Base-by-base conservation (phyloP, 805 yeast species). In the Isabelozyma gotoi region DNA sequence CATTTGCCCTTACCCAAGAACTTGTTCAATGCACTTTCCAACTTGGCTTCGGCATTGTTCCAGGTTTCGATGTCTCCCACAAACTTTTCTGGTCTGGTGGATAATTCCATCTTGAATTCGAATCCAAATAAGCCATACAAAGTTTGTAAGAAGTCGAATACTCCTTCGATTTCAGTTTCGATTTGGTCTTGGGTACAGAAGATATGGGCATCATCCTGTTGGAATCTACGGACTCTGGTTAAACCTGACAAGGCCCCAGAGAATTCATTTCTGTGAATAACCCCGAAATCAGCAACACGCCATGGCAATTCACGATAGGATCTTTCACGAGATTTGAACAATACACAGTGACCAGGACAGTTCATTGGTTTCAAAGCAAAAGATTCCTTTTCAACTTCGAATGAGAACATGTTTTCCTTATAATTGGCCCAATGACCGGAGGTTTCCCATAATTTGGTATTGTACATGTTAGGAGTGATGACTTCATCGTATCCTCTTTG, bases 401-500 rank as follows among this genome's bases (percentile, higher is more conserved):
- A 88, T 8, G 96, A 76, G 64, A 94, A 94, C 99, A 94, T 94
- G 68, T 94, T 89, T 66, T 94, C 99, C 66, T 89, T 85, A 72
- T 94, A 94, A 74, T 94, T 94, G 36, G 79, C 95, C 99, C 98
- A 94, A 71, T 94, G 99, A 53, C 99, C 99, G 10, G 98, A 91
- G 43, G 94, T 87, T 75, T 92, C 96, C 99, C 99, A 94, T 59
- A 94, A 78, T 71, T 92, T 92, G 48, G 97, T 74, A 75, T 91
- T 92, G 81, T 81, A 94, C 98, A 94, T 94, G 76, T 94, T 94
- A 60, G 99, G 99, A 49, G 99, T 91, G 65, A 94, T 92, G 53
- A 94, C 99, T 75, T 94, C 99, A 51, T 94, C 97, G 68, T 87
- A 94, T 33, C 97, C 98, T 70, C 99, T 85, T 71, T 80, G 82